Evolutionary conservation across 2,329 filamentous ascomycete genomes (phyloP).

Genomic region (Leptographium flavum): DNA sequence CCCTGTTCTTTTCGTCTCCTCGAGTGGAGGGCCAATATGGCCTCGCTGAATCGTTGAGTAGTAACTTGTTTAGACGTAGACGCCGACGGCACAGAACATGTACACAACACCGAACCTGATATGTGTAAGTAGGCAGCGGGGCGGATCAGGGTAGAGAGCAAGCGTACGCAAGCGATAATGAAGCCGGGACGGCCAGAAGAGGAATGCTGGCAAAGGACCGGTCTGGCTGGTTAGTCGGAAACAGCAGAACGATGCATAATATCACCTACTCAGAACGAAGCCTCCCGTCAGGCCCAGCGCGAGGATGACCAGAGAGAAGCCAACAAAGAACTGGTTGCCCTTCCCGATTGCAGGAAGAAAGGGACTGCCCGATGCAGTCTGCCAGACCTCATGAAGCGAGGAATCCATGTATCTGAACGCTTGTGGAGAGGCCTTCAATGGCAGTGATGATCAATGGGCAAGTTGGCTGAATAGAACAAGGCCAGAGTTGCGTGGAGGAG

Average conservation of each 20-base stretch:
- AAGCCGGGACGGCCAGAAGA: conserved; percentile 71
- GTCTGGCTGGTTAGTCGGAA: conserved; percentile 38
- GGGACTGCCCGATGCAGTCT: conserved; percentile 75
- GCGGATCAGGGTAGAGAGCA: conserved; percentile 1
- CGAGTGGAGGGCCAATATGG: too few species aligned
- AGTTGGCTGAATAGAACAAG: too few species aligned
- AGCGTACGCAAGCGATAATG: conserved; percentile 74
- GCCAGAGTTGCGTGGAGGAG: too few species aligned
- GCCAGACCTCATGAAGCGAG: conserved; percentile 81
- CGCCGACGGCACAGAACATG: conserved; percentile 97
- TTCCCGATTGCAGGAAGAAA: conserved; percentile 73
- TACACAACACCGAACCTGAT: conserved; percentile 82
- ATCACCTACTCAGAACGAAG: conserved; percentile 77
- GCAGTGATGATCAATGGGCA: background rate
- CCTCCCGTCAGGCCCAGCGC: conserved; percentile 61
- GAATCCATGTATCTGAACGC: conserved; percentile 57
- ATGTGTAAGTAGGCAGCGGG: background rate
- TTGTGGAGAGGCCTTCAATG: background rate
- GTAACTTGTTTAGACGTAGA: conserved; percentile 58
- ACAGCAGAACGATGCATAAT: background rate
- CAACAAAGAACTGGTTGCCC: conserved; percentile 69
- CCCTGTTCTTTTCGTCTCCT: background rate
- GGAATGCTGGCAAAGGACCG: conserved; percentile 66
- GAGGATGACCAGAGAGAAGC: conserved; percentile 57
- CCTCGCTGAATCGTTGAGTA: background rate